A percentile compares a stretch with the other conserved stretches of the same genome.
Conservation (phyloP, 495 filamentous ascomycete genomes). For the Penicillium roqueforti region DNA sequence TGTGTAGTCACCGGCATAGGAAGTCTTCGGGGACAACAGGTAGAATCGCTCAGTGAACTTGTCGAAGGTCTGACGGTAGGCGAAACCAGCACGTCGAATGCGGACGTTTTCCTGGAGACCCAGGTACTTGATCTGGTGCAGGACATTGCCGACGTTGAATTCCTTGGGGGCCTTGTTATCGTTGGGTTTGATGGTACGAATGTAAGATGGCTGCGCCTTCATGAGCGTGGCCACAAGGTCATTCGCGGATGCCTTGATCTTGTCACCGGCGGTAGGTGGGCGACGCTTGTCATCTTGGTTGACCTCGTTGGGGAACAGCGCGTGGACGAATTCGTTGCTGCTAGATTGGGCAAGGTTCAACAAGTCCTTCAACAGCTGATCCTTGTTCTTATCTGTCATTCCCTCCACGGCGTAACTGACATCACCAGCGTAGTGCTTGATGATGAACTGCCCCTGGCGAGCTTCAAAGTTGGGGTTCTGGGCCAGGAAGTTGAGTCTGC, state of each 20-base stretch:
- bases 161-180: constrained; percentile 94
- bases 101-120: constrained; percentile 98
- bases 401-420: constrained; percentile 92
- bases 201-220: constrained; percentile 96
- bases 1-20: constrained; percentile 94
- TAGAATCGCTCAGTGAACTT: constrained; percentile 99
- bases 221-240: constrained; percentile 92
- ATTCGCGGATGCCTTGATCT: constrained; percentile 95
- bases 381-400: constrained; percentile 99
- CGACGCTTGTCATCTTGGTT: constrained; percentile 94
- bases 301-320: constrained; percentile 86
- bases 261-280: constrained; percentile 92
- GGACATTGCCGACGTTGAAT: constrained; percentile 84
- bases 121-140: constrained; percentile 99
- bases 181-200: constrained; percentile 98
- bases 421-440: constrained; percentile 99
- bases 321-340: constrained; percentile 78
- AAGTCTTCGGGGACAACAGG: constrained; percentile 87
- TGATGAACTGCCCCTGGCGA: constrained; percentile 92
- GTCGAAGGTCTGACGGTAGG: constrained; percentile 95
- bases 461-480: constrained; percentile 87
- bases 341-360: constrained; percentile 82
- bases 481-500: constrained; percentile 80
- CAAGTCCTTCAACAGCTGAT: constrained; percentile 91
- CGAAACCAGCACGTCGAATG: constrained; percentile 94